These are phyloP conservation scores for Ophiostoma perfectum DNA, from an alignment of 2,329 filamentous ascomycete genomes.

Conservation along the genomic window DNA sequence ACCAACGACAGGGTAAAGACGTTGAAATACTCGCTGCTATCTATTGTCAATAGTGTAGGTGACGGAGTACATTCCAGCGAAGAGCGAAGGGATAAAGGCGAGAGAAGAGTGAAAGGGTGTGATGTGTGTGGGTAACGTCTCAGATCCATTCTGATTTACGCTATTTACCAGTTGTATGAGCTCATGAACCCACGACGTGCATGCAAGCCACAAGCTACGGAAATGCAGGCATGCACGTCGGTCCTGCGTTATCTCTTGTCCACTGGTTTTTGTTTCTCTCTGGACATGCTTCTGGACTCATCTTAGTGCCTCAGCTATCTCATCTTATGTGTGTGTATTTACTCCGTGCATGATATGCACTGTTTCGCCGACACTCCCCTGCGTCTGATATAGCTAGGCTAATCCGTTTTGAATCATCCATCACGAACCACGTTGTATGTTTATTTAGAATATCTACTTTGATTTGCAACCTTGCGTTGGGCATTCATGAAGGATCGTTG, in stretches of 20 bases:
- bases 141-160: neutral
- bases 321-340: too few relatives aligned
- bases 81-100: neutral
- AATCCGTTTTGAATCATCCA: neutral
- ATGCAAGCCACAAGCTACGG: neutral
- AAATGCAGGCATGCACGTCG: too few relatives aligned
- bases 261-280: too few relatives aligned
- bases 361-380: too few relatives aligned
- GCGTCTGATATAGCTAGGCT: too few relatives aligned
- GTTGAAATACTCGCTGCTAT: slow-evolving; percentile 8
- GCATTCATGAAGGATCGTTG: neutral
- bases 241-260: too few relatives aligned
- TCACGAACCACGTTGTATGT: neutral
- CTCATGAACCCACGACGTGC: slow-evolving; percentile 20
- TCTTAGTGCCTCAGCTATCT: too few relatives aligned
- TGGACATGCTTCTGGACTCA: too few relatives aligned
- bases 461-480: neutral
- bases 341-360: too few relatives aligned
- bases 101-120: neutral
- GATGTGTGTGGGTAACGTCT: neutral
- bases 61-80: neutral
- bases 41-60: neutral
- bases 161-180: slow-evolving; percentile 18
- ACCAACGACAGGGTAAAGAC: neutral
- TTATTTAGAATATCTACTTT: neutral